Evolutionary conservation across 1,139 yeast genomes (phyloP).

Genomic region (Zygosaccharomyces sapae): DNA sequence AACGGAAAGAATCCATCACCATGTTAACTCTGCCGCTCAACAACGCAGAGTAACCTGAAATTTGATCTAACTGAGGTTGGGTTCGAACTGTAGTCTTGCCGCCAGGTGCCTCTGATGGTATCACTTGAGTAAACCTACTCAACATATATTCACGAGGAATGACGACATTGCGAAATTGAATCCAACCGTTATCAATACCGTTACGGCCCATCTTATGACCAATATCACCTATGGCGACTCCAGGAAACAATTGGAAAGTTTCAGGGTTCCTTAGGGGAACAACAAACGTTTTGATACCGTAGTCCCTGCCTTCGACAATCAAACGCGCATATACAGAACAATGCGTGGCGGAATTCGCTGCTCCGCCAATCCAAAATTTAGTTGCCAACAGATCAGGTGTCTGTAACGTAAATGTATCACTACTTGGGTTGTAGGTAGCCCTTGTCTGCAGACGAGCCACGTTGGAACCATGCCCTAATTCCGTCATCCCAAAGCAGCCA

Average conservation of each 20-base stretch:
- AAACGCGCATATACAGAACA: conserved; percentile 77
- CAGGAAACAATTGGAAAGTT: conserved; percentile 65
- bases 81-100: conserved; percentile 54
- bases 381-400: conserved; percentile 92
- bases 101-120: conserved; percentile 42
- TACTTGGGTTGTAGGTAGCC: conserved; percentile 65
- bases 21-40: conserved; percentile 85
- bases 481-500: conserved; percentile 95
- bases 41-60: conserved; percentile 75
- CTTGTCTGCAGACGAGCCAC: conserved; percentile 93
- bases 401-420: conserved; percentile 67
- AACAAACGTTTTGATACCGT: conserved; percentile 86
- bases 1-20: conserved; percentile 81
- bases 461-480: conserved; percentile 89
- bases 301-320: conserved; percentile 74
- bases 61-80: conserved; percentile 75
- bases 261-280: conserved; percentile 78
- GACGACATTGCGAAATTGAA: conserved; percentile 75
- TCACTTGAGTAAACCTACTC: conserved; percentile 70
- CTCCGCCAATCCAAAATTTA: conserved; percentile 99
- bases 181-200: conserved; percentile 92
- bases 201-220: conserved; percentile 87
- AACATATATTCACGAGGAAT: conserved; percentile 83
- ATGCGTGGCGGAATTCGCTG: conserved; percentile 90
- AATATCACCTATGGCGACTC: conserved; percentile 82